These are phyloP conservation scores for Pisolithus thermaeus DNA, from an alignment of 1,284 basidiomycete species.

Conservation along the genomic window DNA sequence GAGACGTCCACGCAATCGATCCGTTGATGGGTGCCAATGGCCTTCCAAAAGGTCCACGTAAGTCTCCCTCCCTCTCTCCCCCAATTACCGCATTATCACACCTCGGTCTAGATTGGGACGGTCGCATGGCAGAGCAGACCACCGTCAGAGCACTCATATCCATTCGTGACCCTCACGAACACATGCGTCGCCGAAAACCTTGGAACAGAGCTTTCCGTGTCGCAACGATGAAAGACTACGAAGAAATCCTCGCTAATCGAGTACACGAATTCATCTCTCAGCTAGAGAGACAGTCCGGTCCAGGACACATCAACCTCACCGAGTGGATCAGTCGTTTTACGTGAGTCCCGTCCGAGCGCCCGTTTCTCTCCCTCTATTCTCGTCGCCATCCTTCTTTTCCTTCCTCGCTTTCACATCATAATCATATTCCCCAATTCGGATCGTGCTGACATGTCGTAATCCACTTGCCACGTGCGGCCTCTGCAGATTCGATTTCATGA, in stretches of 20 bases:
- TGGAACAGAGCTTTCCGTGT: conserved; percentile 51
- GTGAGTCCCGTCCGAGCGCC: conserved; percentile 30
- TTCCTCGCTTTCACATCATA: conserved; percentile 2
- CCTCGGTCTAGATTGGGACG: conserved; percentile 28
- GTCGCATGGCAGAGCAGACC: conserved; percentile 25
- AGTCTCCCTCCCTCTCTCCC: conserved; percentile 13
- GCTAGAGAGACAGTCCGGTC: conserved; percentile 28
- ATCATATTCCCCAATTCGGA: not conserved
- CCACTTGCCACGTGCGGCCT: not conserved
- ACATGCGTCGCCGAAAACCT: conserved; percentile 42
- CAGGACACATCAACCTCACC: conserved; percentile 34
- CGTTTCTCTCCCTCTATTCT: conserved; percentile 3
- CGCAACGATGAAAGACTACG: conserved; percentile 47
- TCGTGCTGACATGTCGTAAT: not conserved
- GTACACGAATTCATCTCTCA: conserved; percentile 34
- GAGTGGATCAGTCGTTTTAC: conserved; percentile 47
- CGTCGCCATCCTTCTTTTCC: not conserved
- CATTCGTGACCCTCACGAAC: conserved; percentile 32
- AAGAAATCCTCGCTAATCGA: conserved; percentile 36
- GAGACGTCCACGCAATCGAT: conserved; percentile 35
- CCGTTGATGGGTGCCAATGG: conserved; percentile 43
- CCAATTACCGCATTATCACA: conserved; percentile 3
- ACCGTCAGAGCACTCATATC: conserved; percentile 27
- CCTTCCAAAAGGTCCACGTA: conserved; percentile 49
- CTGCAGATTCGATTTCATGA: conserved; percentile 56